Base-by-base conservation (phyloP, 169 alveolate species). In the Sarcocystis neurona region DNA sequence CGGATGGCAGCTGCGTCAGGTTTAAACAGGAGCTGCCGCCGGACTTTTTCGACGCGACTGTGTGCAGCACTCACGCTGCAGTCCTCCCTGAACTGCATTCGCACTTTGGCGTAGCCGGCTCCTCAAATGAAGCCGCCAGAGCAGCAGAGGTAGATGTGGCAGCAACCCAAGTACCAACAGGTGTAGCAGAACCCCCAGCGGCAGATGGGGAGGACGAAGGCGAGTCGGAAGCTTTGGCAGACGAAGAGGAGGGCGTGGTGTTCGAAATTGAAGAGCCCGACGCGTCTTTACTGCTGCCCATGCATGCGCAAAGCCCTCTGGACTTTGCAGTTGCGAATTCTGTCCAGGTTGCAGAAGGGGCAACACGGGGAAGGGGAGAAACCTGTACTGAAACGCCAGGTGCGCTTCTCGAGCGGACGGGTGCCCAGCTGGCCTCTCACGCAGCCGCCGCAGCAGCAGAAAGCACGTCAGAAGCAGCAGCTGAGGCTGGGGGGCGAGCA, bases 191-290 rank as follows among this genome's bases (percentile, higher is more conserved):
- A n/a, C n/a, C n/a, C n/a, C n/a, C n/a, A 23, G 82, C 56, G 4
- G 58, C 34, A 32, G 75, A 63, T 5, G 75, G 30, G 34, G 39
- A 63, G 75, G n/a, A n/a, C n/a, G n/a, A n/a, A n/a, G n/a, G n/a
- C n/a, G n/a, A n/a, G n/a, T n/a, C n/a, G n/a, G n/a, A n/a, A n/a
- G n/a, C n/a, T n/a, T n/a, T n/a, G n/a, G n/a, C n/a, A n/a, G n/a
- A n/a, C n/a, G n/a, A n/a, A n/a, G 82, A 72, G 4, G 82, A 39
- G 23, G 82, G 15, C 4, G 82, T 72, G 47, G 47, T 39, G 20
- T 41, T 72, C 20, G 82, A 72, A 23, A 72, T 72, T 30, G 82
- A 72, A 37, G 82, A 72, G 56, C 82, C 82, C 30, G 41, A 56
- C 23, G 82, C 56, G 48, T n/a, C 15, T 10, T 53, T 72, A 23